phyloP scores from a whole-genome alignment of 345 rosid genomes.

The Cardamine resedifolia region DNA sequence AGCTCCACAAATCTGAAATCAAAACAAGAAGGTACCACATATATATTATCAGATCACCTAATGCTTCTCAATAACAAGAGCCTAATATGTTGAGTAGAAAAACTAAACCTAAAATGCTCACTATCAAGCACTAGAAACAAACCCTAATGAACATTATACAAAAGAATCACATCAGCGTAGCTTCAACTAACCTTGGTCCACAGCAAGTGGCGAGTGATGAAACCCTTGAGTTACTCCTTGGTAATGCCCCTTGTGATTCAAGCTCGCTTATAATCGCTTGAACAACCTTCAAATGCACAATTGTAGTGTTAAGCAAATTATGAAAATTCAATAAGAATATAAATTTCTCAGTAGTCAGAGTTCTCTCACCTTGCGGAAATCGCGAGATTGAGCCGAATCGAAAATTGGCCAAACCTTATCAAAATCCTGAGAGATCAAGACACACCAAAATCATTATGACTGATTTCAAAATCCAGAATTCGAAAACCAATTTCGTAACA shows the following conservation, averaged over 20 bases:
- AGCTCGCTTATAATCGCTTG: slow-evolving; percentile 98
- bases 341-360: not conserved
- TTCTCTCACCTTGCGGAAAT: slow-evolving; percentile 80
- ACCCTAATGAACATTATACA: not conserved
- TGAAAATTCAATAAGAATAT: not conserved
- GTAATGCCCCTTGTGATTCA: slow-evolving; percentile 97
- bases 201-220: slow-evolving; percentile 99
- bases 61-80: not conserved
- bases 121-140: not conserved
- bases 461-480: slow-evolving; percentile 7
- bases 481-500: slow-evolving; percentile 6
- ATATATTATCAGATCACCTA: not conserved
- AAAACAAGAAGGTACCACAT: slow-evolving; percentile 16
- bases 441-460: slow-evolving; percentile 22
- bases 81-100: not conserved
- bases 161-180: slow-evolving; percentile 6
- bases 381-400: slow-evolving; percentile 98
- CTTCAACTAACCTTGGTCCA: slow-evolving; percentile 80
- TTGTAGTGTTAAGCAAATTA: not conserved
- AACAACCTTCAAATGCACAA: slow-evolving; percentile 61
- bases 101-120: not conserved
- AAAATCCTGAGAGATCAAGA: slow-evolving; percentile 81
- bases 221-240: slow-evolving; percentile 98
- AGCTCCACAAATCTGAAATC: slow-evolving; percentile 94
- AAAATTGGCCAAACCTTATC: slow-evolving; percentile 99